Base-by-base conservation (phyloP, 352 stramenopile species). In the Globisporangium lucens region DNA sequence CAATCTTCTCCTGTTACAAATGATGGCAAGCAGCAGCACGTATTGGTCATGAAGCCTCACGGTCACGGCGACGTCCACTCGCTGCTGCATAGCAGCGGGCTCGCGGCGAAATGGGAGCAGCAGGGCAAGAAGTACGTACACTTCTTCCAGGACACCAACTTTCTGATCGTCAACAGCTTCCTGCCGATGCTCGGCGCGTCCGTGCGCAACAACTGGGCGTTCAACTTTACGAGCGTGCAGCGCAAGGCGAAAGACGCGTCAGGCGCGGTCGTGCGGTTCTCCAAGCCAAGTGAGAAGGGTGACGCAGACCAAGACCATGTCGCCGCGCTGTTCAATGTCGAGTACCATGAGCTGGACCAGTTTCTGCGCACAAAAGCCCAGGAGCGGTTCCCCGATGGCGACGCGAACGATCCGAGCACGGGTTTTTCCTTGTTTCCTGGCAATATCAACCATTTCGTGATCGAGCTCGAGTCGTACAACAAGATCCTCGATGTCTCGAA, bases 61-160 rank as follows among this genome's bases (percentile, higher is more conserved):
- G 98, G 98, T 43, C 98, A 99, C 69, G 97, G 98, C 38, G 98
- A 99, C 77, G 97, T 99, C 29, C 98, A 99, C 79, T 89, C 93
- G 38, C 74, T 99, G 29, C 80, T 98, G 58, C 85, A 95, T 65
- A 77, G 68, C 33, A 94, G 83, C 9, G 86, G 90, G 10, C 65
- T 97, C 20, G 84, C 93, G 0, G 29, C 59, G 4, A 68, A 77
- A 22, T 98, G 93, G 94, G 70, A 76, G 2, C 47, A 80, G n/a
- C 27, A 75, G 9, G 94, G 94, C n/a, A 88, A 93, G 72, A 96
- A 91, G 71, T 89, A 93, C 38, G 83, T 98, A n/a, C 98, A 99
- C 71, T 99, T 99, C 74, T 87, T 94, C 70, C 79, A 94, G 60
- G 96, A 99, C 78, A 99, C 97, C 3, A 99, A 99, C 75, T 92